These are phyloP conservation scores for Phytophthora uliginosa DNA, from an alignment of 352 stramenopile genomes.

Conservation along the genomic window DNA sequence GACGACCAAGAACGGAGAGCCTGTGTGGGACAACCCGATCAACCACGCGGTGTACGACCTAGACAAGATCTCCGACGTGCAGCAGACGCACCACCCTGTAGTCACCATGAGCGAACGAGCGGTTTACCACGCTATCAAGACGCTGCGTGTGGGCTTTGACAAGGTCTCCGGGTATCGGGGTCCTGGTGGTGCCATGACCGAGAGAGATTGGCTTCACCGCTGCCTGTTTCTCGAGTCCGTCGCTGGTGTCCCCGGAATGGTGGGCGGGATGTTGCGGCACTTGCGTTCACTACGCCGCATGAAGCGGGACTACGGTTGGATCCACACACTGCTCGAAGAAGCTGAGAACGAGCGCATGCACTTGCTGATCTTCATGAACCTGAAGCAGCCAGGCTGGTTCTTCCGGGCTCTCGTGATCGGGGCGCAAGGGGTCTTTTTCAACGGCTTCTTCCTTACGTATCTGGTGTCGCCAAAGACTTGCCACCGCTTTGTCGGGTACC, in stretches of 20 bases:
- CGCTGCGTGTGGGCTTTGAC: constrained; percentile 60
- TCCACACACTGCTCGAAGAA: constrained; percentile 93
- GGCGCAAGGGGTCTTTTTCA: constrained; percentile 91
- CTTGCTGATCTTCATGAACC: constrained; percentile 90
- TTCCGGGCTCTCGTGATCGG: constrained; percentile 87
- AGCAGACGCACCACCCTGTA: constrained; percentile 45
- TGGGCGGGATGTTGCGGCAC: constrained; percentile 79
- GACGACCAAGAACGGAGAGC: constrained; percentile 6
- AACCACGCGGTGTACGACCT: constrained; percentile 48
- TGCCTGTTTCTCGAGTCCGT: constrained; percentile 86
- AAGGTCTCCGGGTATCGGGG: constrained; percentile 62
- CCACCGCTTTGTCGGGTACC: constrained; percentile 94
- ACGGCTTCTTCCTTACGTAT: constrained; percentile 89
- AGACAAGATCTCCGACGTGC: constrained; percentile 35
- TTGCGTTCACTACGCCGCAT: constrained; percentile 88
- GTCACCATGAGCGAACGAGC: constrained; percentile 36
- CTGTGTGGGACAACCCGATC: constrained; percentile 47
- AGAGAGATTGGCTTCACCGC: constrained; percentile 71
- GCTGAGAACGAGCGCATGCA: constrained; percentile 97
- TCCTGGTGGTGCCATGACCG: constrained; percentile 67
- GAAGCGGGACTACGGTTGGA: constrained; percentile 92
- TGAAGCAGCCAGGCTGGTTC: constrained; percentile 86
- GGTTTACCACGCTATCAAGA: constrained; percentile 45
- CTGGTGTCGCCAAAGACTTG: constrained; percentile 86
- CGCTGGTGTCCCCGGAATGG: constrained; percentile 82